Percentiles rank a stretch among this genome's conserved stretches.
These are phyloP conservation scores for Xerocomus spinulosus DNA, from an alignment of 768 basidiomycete species.

Conservation along the genomic window DNA sequence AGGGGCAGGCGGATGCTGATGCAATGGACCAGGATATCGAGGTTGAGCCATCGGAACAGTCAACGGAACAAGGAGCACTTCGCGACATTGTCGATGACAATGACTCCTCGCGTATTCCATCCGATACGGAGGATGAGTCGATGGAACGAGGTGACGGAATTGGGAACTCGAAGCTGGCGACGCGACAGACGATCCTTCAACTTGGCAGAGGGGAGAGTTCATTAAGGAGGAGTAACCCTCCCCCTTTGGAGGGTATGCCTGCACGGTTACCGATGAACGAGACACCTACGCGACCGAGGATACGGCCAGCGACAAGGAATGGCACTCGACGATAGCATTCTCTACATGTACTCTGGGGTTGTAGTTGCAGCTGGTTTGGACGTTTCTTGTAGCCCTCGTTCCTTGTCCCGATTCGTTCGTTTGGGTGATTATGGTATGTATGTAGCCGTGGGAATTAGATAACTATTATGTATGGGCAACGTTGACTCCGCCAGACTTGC, in stretches of 20 bases:
- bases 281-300: slow-evolving; percentile 59
- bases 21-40: slow-evolving; percentile 68
- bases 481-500: background rate
- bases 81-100: slow-evolving; percentile 27
- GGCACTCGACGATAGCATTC: slow-evolving; percentile 42
- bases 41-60: slow-evolving; percentile 31
- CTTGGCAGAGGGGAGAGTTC: slow-evolving; percentile 23
- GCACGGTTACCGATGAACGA: slow-evolving; percentile 42
- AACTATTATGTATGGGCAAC: slow-evolving; percentile 8
- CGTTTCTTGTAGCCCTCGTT: slow-evolving; percentile 7
- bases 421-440: slow-evolving; percentile 10
- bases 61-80: slow-evolving; percentile 23
- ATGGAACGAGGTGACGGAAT: slow-evolving; percentile 29
- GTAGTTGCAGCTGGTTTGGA: slow-evolving; percentile 1
- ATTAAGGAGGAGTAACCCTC: slow-evolving; percentile 24
- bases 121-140: slow-evolving; percentile 30
- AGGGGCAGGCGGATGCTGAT: slow-evolving; percentile 58
- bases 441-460: slow-evolving; percentile 26
- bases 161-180: slow-evolving; percentile 29
- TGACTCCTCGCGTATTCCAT: slow-evolving; percentile 22
- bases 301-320: slow-evolving; percentile 37
- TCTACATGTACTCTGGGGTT: background rate
- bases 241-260: slow-evolving; percentile 31
- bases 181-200: slow-evolving; percentile 13
- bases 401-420: background rate